These are phyloP conservation scores for Endoconidiophora laricicola DNA, from an alignment of 2,329 filamentous ascomycete species.

Conservation along the genomic window DNA sequence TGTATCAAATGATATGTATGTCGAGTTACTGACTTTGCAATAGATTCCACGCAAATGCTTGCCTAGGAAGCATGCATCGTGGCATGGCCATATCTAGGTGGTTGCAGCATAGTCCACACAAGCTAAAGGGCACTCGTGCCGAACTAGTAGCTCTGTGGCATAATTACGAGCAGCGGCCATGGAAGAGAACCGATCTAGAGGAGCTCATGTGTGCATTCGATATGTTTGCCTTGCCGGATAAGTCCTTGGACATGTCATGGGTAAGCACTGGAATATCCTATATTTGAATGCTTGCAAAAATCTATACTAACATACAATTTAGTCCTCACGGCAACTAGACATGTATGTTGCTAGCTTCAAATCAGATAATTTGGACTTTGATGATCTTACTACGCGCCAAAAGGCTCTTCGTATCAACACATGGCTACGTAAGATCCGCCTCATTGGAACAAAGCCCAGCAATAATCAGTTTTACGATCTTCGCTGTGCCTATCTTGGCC, in stretches of 20 bases:
- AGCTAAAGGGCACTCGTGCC: too few species aligned
- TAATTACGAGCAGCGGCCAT: neutral
- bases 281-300: neutral
- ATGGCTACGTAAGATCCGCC: constrained; percentile 51
- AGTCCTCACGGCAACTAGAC: constrained; percentile 52
- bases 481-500: constrained; percentile 36
- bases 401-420: constrained; percentile 51
- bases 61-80: constrained; percentile 50
- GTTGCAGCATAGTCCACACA: constrained; percentile 23
- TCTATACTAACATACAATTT: neutral
- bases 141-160: too few species aligned
- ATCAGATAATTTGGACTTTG: constrained; percentile 33
- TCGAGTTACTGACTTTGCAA: neutral
- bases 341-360: constrained; percentile 41
- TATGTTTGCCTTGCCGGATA: constrained; percentile 66
- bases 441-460: constrained; percentile 45
- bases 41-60: constrained; percentile 11
- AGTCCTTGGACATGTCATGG: constrained; percentile 56
- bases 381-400: constrained; percentile 40
- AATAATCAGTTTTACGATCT: constrained; percentile 8
- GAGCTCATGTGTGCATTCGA: constrained; percentile 69
- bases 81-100: constrained; percentile 64
- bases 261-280: constrained; percentile 25
- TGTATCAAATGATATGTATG: neutral
- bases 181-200: constrained; percentile 33